A percentile compares a stretch with the other conserved stretches of the same genome.
phyloP scores from a whole-genome alignment of 768 basidiomycete species.

The Trametes coccinea region DNA sequence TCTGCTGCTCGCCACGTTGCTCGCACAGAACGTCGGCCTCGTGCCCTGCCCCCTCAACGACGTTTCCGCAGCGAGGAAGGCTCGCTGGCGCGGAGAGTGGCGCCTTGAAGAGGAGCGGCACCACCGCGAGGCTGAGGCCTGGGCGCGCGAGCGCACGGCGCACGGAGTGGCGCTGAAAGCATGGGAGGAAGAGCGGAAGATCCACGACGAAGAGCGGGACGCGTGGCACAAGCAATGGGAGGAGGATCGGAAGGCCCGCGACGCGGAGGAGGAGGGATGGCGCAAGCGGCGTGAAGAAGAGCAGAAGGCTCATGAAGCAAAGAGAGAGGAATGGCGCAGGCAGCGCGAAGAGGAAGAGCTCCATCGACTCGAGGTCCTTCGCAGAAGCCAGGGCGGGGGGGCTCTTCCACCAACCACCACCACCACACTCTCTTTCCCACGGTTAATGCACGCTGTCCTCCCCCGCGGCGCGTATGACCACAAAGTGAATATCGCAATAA shows the following conservation, averaged over 20 bases:
- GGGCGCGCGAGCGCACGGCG: conserved; percentile 1
- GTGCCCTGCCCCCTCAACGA: conserved; percentile 13
- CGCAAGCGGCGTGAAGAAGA: no score
- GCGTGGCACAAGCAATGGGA: not conserved
- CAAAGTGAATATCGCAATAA: no score
- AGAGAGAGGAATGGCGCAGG: no score
- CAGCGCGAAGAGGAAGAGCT: no score
- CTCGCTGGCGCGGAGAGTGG: conserved; percentile 2
- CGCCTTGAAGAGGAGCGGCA: not conserved
- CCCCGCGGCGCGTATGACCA: no score
- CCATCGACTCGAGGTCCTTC: conserved; percentile 3
- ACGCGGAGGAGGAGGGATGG: no score
- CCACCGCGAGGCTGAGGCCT: not conserved
- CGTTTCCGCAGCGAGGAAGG: conserved; percentile 8
- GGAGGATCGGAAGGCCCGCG: no score
- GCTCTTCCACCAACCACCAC: no score
- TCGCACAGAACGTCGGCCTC: conserved; percentile 11
- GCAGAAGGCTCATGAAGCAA: no score
- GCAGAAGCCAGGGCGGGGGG: no score
- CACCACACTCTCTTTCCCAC: no score
- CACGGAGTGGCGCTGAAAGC: not conserved
- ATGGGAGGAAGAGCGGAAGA: conserved; percentile 13
- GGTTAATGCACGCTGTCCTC: no score
- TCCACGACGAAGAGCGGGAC: not conserved
- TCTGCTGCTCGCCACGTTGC: not conserved